Conservation (phyloP, 345 rosid genomes). For the Citrus inodora region DNA sequence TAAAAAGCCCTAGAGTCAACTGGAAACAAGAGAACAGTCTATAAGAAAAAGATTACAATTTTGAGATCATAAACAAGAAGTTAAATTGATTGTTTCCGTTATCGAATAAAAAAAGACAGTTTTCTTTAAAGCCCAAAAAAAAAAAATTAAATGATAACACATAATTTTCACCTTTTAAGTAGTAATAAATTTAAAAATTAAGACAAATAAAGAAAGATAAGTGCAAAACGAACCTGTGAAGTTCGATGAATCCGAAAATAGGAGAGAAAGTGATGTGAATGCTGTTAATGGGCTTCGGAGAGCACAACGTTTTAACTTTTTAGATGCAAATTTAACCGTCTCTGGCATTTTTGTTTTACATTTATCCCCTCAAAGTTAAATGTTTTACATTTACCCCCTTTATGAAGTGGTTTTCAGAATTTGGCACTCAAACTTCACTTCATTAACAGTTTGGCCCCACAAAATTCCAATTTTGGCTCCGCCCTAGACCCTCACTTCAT, state of each 20-base stretch:
- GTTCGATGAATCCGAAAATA: neutral
- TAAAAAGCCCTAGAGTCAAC: neutral
- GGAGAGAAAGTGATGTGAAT: neutral
- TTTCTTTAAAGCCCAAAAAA: too few relatives aligned
- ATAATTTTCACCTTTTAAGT: neutral
- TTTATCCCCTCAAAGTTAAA: too few relatives aligned
- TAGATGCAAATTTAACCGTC: too few relatives aligned
- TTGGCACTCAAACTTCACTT: too few relatives aligned
- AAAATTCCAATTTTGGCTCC: too few relatives aligned
- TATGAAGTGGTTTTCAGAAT: too few relatives aligned
- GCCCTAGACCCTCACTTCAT: too few relatives aligned
- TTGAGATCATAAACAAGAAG: neutral
- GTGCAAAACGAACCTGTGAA: neutral
- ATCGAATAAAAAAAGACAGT: neutral
- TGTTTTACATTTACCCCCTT: too few relatives aligned
- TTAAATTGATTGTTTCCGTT: neutral
- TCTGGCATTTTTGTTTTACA: too few relatives aligned
- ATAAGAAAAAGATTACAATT: neutral
- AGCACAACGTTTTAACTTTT: neutral
- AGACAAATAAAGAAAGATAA: neutral
- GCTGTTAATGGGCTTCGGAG: neutral
- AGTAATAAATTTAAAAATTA: neutral
- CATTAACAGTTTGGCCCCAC: too few relatives aligned
- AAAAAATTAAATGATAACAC: too few relatives aligned
- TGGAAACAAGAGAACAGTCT: neutral